Evolutionary conservation across 2,329 filamentous ascomycete genomes (phyloP), one percentile per base, ranked within the genome.

Genomic region (Curvularia verruculosa): DNA sequence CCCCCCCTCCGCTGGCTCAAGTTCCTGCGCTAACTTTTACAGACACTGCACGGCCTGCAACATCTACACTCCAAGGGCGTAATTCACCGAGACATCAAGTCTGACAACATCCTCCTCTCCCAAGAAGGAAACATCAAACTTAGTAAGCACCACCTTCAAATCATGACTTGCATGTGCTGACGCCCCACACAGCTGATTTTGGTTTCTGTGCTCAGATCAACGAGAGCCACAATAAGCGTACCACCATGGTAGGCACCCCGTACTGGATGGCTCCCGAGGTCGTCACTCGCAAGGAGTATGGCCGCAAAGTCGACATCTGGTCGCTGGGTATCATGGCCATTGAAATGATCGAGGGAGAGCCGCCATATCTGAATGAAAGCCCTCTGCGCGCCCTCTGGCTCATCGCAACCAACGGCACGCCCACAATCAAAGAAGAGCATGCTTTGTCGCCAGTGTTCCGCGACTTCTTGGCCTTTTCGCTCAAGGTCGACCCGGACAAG

Each of bases 191-290:
- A 96, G 92, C 94, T 70, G 95, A 99, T 82, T 98, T 99, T 72
- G 95, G 95, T 12, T 99, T 99, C 81, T 98, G 95, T 77, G 95
- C 95, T 23, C 96, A 96, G 73, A 97, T 98, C 79, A 98, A 97
- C 73, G 94, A 98, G 71, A 89, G 90, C 26, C 93, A 97, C 69
- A 96, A 93, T 79, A 98, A 98, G 83, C 90, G 95, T 58, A 98
- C 93, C 4, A 99, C 95, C 13, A 99, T 98, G 95, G 95, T 99
- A 43, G 95, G 95, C 52, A 98, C 95, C 7, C 95, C 95, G 1
- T 99, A 99, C 78, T 99, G 95, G 95, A 99, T 99, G 95, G 95
- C 95, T 1, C 95, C 95, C 3, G 95, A 99, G 78, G 94, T 99
- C 21, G 95, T 99, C 26, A 98, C 92, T 6, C 85, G 93, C 40